Conservation (phyloP, 2,329 filamentous ascomycete genomes). For the Pyrenochaeta sp. region DNA sequence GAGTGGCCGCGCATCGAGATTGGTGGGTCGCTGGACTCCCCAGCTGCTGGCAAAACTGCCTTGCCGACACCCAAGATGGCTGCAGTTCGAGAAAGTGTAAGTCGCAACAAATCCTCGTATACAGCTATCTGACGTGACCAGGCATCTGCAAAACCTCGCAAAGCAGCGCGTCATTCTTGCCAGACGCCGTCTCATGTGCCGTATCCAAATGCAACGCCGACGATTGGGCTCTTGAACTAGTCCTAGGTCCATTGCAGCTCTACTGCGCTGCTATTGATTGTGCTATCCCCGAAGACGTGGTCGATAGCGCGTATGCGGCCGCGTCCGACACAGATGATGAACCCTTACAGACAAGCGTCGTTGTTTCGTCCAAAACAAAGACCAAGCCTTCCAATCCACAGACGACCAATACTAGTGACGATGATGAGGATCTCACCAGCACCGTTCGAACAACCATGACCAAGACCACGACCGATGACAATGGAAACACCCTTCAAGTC, state of each 20-base stretch:
- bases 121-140: neutral
- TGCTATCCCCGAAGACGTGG: conserved; percentile 24
- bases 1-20: conserved; percentile 16
- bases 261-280: conserved; percentile 25
- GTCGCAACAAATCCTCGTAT: neutral
- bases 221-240: conserved; percentile 18
- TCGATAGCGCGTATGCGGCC: conserved; percentile 27
- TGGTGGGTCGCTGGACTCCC: conserved; percentile 26
- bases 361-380: conserved; percentile 5
- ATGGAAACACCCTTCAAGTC: conserved; percentile 32
- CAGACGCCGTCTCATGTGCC: conserved; percentile 27
- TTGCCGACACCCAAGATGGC: conserved; percentile 19
- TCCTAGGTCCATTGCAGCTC: conserved; percentile 26
- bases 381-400: conserved; percentile 8
- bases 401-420: conserved; percentile 7
- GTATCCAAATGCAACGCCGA: conserved; percentile 21
- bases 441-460: conserved; percentile 27
- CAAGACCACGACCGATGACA: conserved; percentile 25
- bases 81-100: conserved; percentile 30
- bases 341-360: conserved; percentile 5
- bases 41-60: conserved; percentile 29
- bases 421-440: conserved; percentile 15
- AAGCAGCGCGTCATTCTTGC: conserved; percentile 23
- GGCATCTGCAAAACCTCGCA: conserved; percentile 35
- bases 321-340: conserved; percentile 12